A percentile compares a stretch with the other conserved stretches of the same genome.
These are phyloP conservation scores for Lecanicillium sp. DNA, from an alignment of 2,329 filamentous ascomycete genomes.

Conservation along the genomic window DNA sequence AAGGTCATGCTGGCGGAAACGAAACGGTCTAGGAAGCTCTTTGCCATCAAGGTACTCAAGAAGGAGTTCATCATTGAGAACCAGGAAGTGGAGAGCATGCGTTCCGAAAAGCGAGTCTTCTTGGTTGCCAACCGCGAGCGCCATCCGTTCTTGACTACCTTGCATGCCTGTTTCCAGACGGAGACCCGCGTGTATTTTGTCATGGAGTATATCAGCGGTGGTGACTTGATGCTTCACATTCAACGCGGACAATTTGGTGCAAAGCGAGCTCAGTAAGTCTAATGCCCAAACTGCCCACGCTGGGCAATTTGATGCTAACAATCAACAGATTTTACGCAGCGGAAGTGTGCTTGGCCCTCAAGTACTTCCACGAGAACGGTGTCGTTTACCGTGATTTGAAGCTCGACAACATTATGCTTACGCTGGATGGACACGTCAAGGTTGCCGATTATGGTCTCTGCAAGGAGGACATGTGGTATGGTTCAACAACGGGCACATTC, in stretches of 20 bases:
- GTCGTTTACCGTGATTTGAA: slow-evolving; percentile 98
- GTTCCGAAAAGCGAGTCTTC: slow-evolving; percentile 96
- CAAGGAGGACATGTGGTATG: slow-evolving; percentile 99
- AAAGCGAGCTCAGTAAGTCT: slow-evolving; percentile 83
- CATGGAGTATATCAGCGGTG: slow-evolving; percentile 98
- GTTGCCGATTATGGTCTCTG: slow-evolving; percentile 97
- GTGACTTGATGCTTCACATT: slow-evolving; percentile 98
- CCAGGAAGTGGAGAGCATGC: slow-evolving; percentile 95
- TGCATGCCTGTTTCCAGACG: slow-evolving; percentile 98
- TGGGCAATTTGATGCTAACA: background rate
- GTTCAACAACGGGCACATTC: slow-evolving; percentile 93
- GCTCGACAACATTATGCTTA: slow-evolving; percentile 84
- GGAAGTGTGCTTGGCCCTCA: slow-evolving; percentile 92
- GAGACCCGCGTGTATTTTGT: slow-evolving; percentile 98
- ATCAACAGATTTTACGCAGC: slow-evolving; percentile 78
- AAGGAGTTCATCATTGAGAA: slow-evolving; percentile 99
- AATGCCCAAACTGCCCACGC: background rate
- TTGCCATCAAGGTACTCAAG: slow-evolving; percentile 98
- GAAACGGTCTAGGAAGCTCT: slow-evolving; percentile 83
- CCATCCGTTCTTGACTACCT: slow-evolving; percentile 88
- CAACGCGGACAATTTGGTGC: slow-evolving; percentile 93
- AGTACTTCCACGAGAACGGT: slow-evolving; percentile 99
- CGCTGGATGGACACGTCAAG: slow-evolving; percentile 95
- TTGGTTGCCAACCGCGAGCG: slow-evolving; percentile 94
- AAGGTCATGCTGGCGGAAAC: slow-evolving; percentile 99